These are phyloP conservation scores for Lasiodiplodia hormozganensis DNA, from an alignment of 2,329 filamentous ascomycete species.

Conservation along the genomic window DNA sequence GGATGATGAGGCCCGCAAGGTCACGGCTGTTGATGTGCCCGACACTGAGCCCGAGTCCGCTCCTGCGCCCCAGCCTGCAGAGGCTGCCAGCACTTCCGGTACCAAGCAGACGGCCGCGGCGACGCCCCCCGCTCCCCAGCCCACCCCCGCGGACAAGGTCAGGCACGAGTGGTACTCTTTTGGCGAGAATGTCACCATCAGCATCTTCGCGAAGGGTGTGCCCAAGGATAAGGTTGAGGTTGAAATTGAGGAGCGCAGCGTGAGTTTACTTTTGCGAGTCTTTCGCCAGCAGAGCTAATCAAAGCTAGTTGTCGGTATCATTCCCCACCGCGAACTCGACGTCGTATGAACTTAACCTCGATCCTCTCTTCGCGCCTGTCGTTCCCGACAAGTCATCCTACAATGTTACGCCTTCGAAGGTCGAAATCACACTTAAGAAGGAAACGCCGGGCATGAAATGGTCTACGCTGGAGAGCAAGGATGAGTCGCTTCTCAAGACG, in stretches of 20 bases:
- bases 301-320: slow-evolving; percentile 58
- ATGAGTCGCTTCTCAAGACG: slow-evolving; percentile 30
- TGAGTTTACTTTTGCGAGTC: slow-evolving; percentile 38
- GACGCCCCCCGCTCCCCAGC: slow-evolving; percentile 31
- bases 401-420: slow-evolving; percentile 76
- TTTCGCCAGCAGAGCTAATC: slow-evolving; percentile 24
- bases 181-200: slow-evolving; percentile 65
- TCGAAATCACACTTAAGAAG: slow-evolving; percentile 79
- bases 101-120: slow-evolving; percentile 18
- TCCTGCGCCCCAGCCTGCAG: slow-evolving; percentile 42
- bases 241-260: slow-evolving; percentile 58
- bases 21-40: slow-evolving; percentile 58
- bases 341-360: slow-evolving; percentile 67
- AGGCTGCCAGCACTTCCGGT: slow-evolving; percentile 29
- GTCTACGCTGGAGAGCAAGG: slow-evolving; percentile 61
- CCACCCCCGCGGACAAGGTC: slow-evolving; percentile 64
- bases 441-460: slow-evolving; percentile 70
- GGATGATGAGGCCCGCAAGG: slow-evolving; percentile 53
- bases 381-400: slow-evolving; percentile 66
- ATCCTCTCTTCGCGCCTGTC: slow-evolving; percentile 72
- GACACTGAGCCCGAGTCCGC: slow-evolving; percentile 50
- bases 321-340: slow-evolving; percentile 63
- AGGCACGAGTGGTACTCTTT: slow-evolving; percentile 75
- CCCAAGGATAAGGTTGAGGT: slow-evolving; percentile 62
- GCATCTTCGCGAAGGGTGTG: slow-evolving; percentile 70